Evolutionary conservation across 108 stramenopile genomes (phyloP).

Genomic region (Cyclotella kingstonii): DNA sequence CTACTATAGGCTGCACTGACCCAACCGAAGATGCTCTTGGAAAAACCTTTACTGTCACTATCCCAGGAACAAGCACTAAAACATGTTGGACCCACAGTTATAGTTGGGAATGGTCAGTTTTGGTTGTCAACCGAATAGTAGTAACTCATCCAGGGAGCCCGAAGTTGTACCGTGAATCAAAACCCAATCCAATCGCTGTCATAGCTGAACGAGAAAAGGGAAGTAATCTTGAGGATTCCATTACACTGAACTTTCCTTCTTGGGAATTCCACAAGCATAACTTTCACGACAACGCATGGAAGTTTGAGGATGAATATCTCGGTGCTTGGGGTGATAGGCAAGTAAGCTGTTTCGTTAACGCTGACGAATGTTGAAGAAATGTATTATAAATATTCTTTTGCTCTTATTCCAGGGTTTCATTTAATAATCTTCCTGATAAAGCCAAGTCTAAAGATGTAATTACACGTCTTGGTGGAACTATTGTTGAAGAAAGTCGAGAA

Average conservation of each 20-base stretch:
- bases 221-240: slow-evolving; percentile 25
- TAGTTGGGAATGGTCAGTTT: slow-evolving; percentile 14
- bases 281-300: slow-evolving; percentile 27
- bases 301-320: slow-evolving; percentile 18
- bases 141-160: slow-evolving; percentile 22
- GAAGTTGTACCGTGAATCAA: slow-evolving; percentile 3
- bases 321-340: slow-evolving; percentile 24
- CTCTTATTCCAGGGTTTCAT: too few relatives aligned
- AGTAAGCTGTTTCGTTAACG: too few relatives aligned
- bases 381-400: not conserved
- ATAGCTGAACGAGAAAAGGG: slow-evolving; percentile 22
- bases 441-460: too few relatives aligned
- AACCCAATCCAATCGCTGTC: slow-evolving; percentile 13
- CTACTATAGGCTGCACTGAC: slow-evolving; percentile 1
- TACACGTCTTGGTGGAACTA: too few relatives aligned
- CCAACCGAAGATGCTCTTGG: slow-evolving; percentile 13
- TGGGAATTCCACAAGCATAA: slow-evolving; percentile 18
- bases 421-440: too few relatives aligned
- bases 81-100: slow-evolving; percentile 32
- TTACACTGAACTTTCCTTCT: slow-evolving; percentile 23
- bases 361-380: not conserved
- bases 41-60: slow-evolving; percentile 12
- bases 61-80: not conserved
- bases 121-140: slow-evolving; percentile 16
- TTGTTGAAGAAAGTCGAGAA: too few relatives aligned